Percentiles rank a stretch among this genome's conserved stretches.
phyloP scores from a whole-genome alignment of 805 yeast species.

The Groenewaldozyma tartarivorans region DNA sequence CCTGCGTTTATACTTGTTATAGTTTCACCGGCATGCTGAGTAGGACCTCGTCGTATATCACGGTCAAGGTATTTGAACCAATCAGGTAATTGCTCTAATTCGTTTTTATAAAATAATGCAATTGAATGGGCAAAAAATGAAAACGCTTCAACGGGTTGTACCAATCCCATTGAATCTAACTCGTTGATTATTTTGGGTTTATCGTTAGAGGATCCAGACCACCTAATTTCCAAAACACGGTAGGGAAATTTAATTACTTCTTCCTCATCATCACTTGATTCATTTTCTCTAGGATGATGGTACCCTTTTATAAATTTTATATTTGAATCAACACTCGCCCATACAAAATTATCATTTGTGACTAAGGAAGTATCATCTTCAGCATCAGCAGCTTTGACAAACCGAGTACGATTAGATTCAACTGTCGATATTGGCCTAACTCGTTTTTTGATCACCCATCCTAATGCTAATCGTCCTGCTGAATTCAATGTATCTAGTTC shows the following conservation, averaged over 20 bases:
- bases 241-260: slow-evolving; percentile 33
- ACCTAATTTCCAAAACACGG: slow-evolving; percentile 40
- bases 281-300: no score
- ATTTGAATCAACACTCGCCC: slow-evolving; percentile 31
- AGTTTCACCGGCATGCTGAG: background rate
- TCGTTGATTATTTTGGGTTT: slow-evolving; percentile 31
- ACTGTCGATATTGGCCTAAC: slow-evolving; percentile 22
- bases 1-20: background rate
- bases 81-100: slow-evolving; percentile 27
- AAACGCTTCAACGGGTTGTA: slow-evolving; percentile 36
- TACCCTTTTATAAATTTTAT: slow-evolving; percentile 11
- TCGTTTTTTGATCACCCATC: slow-evolving; percentile 26
- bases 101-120: slow-evolving; percentile 24
- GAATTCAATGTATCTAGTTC: slow-evolving; percentile 9
- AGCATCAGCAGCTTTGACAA: slow-evolving; percentile 5
- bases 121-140: slow-evolving; percentile 30
- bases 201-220: slow-evolving; percentile 25
- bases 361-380: slow-evolving; percentile 4
- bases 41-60: slow-evolving; percentile 42
- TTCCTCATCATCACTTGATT: slow-evolving; percentile 1
- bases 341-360: slow-evolving; percentile 14
- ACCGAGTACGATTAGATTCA: slow-evolving; percentile 21
- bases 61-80: slow-evolving; percentile 32
- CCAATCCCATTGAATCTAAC: slow-evolving; percentile 39
- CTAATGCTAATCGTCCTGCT: slow-evolving; percentile 25